Conservation (phyloP, 2,329 filamentous ascomycete genomes). For the Sarocladium kiliense region DNA sequence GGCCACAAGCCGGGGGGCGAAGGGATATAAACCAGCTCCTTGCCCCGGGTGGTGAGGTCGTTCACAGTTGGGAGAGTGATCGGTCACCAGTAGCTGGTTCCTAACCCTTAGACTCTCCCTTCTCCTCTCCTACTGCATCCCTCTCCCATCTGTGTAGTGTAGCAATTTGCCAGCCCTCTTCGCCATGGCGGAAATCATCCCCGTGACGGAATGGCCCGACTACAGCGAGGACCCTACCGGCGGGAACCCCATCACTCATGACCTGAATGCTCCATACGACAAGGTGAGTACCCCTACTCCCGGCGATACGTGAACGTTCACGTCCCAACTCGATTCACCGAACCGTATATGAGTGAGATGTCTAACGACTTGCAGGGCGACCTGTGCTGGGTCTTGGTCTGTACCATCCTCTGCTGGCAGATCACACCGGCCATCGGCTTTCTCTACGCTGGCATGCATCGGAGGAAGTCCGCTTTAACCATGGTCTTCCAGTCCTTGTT, state of each 20-base stretch:
- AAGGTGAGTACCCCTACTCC: conserved; percentile 21
- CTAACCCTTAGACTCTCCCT: not conserved
- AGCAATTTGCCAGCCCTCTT: not conserved
- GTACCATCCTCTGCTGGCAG: conserved; percentile 31
- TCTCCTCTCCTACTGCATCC: not conserved
- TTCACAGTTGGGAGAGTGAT: too few relatives aligned
- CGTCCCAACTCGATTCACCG: too few relatives aligned
- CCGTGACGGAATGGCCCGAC: conserved; percentile 33
- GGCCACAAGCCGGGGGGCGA: not conserved
- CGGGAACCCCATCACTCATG: conserved; percentile 37
- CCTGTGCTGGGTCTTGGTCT: conserved; percentile 36
- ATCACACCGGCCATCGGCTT: conserved; percentile 35
- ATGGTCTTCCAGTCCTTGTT: conserved; percentile 44
- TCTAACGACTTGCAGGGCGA: conserved; percentile 31
- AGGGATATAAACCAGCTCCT: not conserved
- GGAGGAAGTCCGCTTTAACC: conserved; percentile 33
- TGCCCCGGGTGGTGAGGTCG: too few relatives aligned
- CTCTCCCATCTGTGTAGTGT: not conserved
- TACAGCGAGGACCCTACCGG: conserved; percentile 32
- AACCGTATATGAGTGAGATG: too few relatives aligned
- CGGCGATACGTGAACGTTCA: too few relatives aligned
- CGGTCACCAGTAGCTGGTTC: not conserved
- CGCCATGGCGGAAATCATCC: not conserved
- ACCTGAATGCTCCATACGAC: conserved; percentile 39
- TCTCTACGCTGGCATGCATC: conserved; percentile 32